Evolutionary conservation across 495 filamentous ascomycete species (phyloP).

Genomic region (Xylaria venustula): DNA sequence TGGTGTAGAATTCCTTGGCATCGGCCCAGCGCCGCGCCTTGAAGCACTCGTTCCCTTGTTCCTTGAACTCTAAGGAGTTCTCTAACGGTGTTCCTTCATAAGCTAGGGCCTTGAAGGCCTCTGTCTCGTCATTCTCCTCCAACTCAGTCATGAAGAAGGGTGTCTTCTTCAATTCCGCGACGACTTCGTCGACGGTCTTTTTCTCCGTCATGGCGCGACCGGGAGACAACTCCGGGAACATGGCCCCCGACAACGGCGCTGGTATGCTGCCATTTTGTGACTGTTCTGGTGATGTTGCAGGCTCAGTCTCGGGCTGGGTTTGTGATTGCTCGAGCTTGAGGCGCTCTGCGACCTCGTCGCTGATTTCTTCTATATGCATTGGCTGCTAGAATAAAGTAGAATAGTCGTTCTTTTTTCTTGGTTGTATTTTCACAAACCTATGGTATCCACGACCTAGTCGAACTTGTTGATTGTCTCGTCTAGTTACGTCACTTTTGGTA

Average conservation of each 20-base stretch:
- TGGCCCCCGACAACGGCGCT: constrained; percentile 11
- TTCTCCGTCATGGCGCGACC: constrained; percentile 56
- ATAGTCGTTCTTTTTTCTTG: no score
- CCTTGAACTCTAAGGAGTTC: constrained; percentile 73
- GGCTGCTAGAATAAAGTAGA: not conserved
- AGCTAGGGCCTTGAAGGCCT: constrained; percentile 83
- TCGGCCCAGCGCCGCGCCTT: constrained; percentile 71
- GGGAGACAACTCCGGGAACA: constrained; percentile 54
- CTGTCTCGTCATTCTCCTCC: constrained; percentile 77
- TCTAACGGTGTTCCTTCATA: constrained; percentile 90
- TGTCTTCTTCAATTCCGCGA: constrained; percentile 71
- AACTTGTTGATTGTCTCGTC: no score
- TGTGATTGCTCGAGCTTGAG: constrained; percentile 26
- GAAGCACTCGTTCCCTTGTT: constrained; percentile 88
- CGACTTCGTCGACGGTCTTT: constrained; percentile 68
- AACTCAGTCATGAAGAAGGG: constrained; percentile 96
- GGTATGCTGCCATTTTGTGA: constrained; percentile 13
- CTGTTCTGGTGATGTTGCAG: constrained; percentile 9
- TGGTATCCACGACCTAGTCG: no score
- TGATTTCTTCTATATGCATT: constrained; percentile 32
- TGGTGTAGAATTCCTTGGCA: constrained; percentile 88
- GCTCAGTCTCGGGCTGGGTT: constrained; percentile 23
- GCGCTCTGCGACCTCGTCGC: constrained; percentile 33
- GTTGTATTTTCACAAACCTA: no score
- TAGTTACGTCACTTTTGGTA: not conserved